Evolutionary conservation across 2,329 filamentous ascomycete genomes (phyloP).

Genomic region (Penicillium sp.): DNA sequence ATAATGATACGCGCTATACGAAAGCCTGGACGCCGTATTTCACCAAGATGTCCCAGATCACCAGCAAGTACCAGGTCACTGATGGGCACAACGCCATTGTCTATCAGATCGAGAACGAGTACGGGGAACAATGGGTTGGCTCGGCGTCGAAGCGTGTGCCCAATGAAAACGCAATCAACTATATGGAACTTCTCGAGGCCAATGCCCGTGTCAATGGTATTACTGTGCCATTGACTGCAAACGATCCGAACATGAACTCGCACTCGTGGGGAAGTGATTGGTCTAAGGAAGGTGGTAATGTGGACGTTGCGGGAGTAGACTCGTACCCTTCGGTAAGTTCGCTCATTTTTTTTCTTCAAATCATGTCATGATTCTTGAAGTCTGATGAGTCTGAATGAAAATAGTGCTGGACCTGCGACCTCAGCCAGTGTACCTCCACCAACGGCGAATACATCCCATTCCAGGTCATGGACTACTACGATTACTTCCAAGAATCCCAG

Average conservation of each 20-base stretch:
- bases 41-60: slow-evolving; percentile 31
- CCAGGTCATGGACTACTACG: slow-evolving; percentile 51
- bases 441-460: slow-evolving; percentile 63
- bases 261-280: slow-evolving; percentile 64
- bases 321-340: slow-evolving; percentile 54
- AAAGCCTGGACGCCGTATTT: slow-evolving; percentile 36
- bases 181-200: slow-evolving; percentile 54
- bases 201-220: slow-evolving; percentile 59
- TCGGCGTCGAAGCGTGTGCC: slow-evolving; percentile 43
- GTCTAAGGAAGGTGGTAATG: slow-evolving; percentile 53
- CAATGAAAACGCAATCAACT: slow-evolving; percentile 48
- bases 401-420: slow-evolving; percentile 65
- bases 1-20: slow-evolving; percentile 34
- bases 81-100: slow-evolving; percentile 30
- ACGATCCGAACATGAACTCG: slow-evolving; percentile 61
- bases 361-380: slow-evolving; percentile 34
- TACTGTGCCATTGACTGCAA: slow-evolving; percentile 59
- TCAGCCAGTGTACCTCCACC: slow-evolving; percentile 61
- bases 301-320: slow-evolving; percentile 33
- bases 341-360: slow-evolving; percentile 17
- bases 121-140: slow-evolving; percentile 43
- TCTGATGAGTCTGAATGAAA: slow-evolving; percentile 35
- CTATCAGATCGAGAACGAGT: slow-evolving; percentile 38
- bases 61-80: slow-evolving; percentile 33
- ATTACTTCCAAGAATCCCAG: slow-evolving; percentile 47